Evolutionary conservation across 176 grass and related monocot species (phyloP).

Genomic region (Eragrostis nindensis): DNA sequence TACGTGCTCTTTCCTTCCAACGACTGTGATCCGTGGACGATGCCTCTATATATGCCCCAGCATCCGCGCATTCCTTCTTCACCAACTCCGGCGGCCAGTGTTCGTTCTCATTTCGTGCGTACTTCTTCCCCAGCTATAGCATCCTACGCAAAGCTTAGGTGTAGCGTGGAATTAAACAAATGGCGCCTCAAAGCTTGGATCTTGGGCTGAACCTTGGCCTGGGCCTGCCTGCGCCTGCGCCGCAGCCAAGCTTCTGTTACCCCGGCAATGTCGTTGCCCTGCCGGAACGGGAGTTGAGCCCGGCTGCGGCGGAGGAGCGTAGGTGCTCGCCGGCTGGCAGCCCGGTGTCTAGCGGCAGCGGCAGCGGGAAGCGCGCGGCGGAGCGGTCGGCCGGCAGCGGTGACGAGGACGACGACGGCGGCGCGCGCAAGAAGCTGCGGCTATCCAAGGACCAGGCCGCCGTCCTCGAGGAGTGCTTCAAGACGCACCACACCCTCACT

Average conservation of each 20-base stretch:
- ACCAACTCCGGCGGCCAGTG: conserved; percentile 21
- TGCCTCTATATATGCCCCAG: conserved; percentile 57
- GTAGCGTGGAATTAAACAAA: not conserved
- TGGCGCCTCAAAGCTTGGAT: conserved; percentile 59
- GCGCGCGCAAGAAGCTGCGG: conserved; percentile 86
- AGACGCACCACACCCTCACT: conserved; percentile 84
- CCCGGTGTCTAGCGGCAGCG: conserved; percentile 68
- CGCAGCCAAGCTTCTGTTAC: conserved; percentile 41
- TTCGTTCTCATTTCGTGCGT: not conserved
- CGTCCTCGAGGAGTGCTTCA: conserved; percentile 90
- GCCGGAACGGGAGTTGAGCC: conserved; percentile 34
- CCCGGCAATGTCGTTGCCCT: conserved; percentile 11
- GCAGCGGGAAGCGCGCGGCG: conserved; percentile 54
- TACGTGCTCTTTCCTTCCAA: conserved; percentile 18
- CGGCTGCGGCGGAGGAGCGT: conserved; percentile 36
- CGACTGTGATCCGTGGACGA: conserved; percentile 13
- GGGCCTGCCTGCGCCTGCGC: conserved; percentile 30
- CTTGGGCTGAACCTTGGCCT: conserved; percentile 70
- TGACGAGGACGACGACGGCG: conserved; percentile 79
- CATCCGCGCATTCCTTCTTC: conserved; percentile 41
- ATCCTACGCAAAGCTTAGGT: not conserved
- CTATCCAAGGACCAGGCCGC: conserved; percentile 88
- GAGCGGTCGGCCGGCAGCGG: conserved; percentile 58
- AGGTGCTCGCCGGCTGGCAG: conserved; percentile 60
- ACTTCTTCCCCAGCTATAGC: not conserved